Evolutionary conservation across 2,329 filamentous ascomycete species (phyloP).

Genomic region (Aphanocladium album): DNA sequence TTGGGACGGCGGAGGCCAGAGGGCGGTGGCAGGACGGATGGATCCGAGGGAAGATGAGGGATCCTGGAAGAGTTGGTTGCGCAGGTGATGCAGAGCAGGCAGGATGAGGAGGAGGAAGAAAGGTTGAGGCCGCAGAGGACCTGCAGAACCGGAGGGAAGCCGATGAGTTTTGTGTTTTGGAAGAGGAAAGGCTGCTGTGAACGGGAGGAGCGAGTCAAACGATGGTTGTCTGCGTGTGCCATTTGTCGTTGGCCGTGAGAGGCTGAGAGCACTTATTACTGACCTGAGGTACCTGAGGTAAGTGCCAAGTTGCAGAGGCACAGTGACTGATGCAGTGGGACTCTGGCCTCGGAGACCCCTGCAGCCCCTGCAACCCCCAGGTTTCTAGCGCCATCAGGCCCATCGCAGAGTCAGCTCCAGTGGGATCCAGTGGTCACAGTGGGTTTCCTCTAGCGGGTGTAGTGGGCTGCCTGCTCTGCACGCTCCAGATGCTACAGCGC

Average conservation of each 20-base stretch:
- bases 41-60: not conserved
- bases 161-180: not conserved
- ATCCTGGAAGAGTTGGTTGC: not conserved
- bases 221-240: too few species aligned
- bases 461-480: not conserved
- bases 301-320: too few species aligned
- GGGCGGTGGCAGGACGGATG: not conserved
- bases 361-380: not conserved
- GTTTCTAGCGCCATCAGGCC: not conserved
- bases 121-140: conserved; percentile 12
- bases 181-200: not conserved
- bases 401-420: not conserved
- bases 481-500: not conserved
- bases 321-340: too few species aligned
- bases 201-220: conserved; percentile 5
- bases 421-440: not conserved
- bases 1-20: conserved; percentile 2
- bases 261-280: too few species aligned
- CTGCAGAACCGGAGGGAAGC: conserved; percentile 12
- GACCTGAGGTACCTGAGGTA: too few species aligned
- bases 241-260: too few species aligned
- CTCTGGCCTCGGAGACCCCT: too few species aligned
- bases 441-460: not conserved
- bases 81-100: not conserved
- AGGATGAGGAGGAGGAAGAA: conserved; percentile 6